Evolutionary conservation across 306 rosid species (phyloP).

Genomic region (Lathyrus sativus): DNA sequence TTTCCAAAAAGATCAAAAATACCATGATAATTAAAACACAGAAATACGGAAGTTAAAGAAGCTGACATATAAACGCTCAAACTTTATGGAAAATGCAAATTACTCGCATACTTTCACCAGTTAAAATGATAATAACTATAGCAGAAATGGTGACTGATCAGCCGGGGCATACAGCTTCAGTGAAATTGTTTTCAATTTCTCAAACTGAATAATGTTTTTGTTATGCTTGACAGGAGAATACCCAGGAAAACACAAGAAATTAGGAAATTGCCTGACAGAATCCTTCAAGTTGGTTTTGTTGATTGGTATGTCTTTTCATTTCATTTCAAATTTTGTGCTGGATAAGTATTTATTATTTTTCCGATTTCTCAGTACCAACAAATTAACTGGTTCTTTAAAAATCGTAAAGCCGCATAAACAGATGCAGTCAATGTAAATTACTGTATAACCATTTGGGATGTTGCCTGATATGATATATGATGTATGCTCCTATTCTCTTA

Average conservation of each 20-base stretch:
- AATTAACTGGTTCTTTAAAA: conserved; percentile 17
- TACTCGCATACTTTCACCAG: no score
- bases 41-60: no score
- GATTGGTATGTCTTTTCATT: conserved; percentile 60
- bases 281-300: conserved; percentile 89
- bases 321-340: conserved; percentile 23
- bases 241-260: conserved; percentile 65
- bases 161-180: not conserved
- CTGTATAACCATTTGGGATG: no score
- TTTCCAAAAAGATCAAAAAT: no score
- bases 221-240: conserved; percentile 64
- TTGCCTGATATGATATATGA: no score
- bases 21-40: no score
- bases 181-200: conserved; percentile 10
- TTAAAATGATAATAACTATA: no score
- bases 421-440: conserved; percentile 19
- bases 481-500: not conserved
- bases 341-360: conserved; percentile 20
- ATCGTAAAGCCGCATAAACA: conserved; percentile 11
- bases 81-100: no score
- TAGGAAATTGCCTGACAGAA: conserved; percentile 64
- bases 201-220: conserved; percentile 23
- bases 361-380: conserved; percentile 27
- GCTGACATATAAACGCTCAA: no score
- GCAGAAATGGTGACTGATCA: no score